Evolutionary conservation across 345 rosid species (phyloP).

Genomic region (Eucalyptus guilfoylei): DNA sequence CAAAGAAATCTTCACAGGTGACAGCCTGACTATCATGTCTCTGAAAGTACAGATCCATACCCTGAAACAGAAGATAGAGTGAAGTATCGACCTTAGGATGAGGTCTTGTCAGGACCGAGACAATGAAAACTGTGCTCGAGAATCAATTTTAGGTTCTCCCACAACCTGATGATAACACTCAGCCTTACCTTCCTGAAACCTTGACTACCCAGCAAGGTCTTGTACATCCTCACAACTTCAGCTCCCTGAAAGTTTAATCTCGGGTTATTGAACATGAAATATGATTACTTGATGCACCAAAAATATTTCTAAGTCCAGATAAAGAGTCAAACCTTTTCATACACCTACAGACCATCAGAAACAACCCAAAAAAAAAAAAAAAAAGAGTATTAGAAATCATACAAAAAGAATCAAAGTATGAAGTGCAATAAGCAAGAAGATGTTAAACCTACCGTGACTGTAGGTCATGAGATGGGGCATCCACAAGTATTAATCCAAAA

Average conservation of each 20-base stretch:
- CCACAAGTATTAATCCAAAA: constrained; percentile 9
- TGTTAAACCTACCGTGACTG: constrained; percentile 70
- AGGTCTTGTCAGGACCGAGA: not conserved
- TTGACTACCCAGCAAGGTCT: constrained; percentile 78
- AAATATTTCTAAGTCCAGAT: not conserved
- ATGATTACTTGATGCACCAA: not conserved
- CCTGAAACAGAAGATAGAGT: constrained; percentile 32
- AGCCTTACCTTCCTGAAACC: constrained; percentile 80
- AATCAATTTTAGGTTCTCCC: not conserved
- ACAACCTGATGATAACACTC: not conserved
- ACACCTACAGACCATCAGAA: constrained; percentile 49
- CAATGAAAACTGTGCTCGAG: not conserved
- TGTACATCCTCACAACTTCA: constrained; percentile 99
- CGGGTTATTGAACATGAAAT: not conserved
- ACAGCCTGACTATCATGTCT: constrained; percentile 98
- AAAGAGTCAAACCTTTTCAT: constrained; percentile 67
- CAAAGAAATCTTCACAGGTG: constrained; percentile 93
- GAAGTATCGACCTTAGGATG: not conserved
- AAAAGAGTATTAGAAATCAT: not conserved
- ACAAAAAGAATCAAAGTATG: not conserved
- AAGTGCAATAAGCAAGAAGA: not conserved
- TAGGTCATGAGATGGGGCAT: constrained; percentile 16
- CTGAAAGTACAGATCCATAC: constrained; percentile 92
- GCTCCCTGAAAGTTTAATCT: constrained; percentile 59
- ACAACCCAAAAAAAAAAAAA: constrained; percentile 7